Conservation (phyloP, 345 rosid genomes). For the Cardamine resedifolia region DNA sequence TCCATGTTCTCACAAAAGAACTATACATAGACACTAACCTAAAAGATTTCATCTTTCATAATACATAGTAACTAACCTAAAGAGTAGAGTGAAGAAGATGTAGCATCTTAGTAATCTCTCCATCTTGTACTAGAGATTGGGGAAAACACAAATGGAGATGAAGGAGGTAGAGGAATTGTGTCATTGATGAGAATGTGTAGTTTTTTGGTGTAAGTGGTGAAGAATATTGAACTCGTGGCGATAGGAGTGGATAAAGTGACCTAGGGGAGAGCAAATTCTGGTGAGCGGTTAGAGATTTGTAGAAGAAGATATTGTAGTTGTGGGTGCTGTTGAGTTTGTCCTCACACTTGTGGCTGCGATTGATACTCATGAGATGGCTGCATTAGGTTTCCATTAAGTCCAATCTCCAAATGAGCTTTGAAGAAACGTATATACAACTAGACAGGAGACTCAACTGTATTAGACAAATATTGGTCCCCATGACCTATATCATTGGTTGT, state of each 20-base stretch:
- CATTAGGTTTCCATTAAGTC: slow-evolving; percentile 45
- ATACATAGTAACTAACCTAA: slow-evolving; percentile 1
- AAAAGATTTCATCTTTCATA: neutral
- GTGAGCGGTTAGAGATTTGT: slow-evolving; percentile 55
- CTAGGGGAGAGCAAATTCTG: slow-evolving; percentile 51
- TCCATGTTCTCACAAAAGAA: neutral
- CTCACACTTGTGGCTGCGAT: slow-evolving; percentile 12
- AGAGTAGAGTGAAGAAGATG: neutral
- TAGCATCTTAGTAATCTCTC: slow-evolving; percentile 45
- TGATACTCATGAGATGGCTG: slow-evolving; percentile 36
- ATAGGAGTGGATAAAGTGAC: slow-evolving; percentile 48
- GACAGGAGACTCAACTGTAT: too few species aligned
- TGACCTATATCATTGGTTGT: slow-evolving; percentile 42
- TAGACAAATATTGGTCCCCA: slow-evolving; percentile 29
- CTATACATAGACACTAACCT: neutral
- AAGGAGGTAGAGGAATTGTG: slow-evolving; percentile 63
- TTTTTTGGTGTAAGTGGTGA: slow-evolving; percentile 55
- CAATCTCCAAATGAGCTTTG: slow-evolving; percentile 47
- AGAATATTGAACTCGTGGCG: slow-evolving; percentile 60
- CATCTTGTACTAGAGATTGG: slow-evolving; percentile 65
- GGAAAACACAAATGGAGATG: slow-evolving; percentile 59
- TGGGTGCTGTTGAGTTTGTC: slow-evolving; percentile 7
- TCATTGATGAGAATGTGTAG: slow-evolving; percentile 55
- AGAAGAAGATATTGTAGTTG: slow-evolving; percentile 44
- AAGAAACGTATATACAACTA: slow-evolving; percentile 22